Evolutionary conservation across 2,329 filamentous ascomycete species (phyloP).

Genomic region (Colletotrichum sansevieriae): DNA sequence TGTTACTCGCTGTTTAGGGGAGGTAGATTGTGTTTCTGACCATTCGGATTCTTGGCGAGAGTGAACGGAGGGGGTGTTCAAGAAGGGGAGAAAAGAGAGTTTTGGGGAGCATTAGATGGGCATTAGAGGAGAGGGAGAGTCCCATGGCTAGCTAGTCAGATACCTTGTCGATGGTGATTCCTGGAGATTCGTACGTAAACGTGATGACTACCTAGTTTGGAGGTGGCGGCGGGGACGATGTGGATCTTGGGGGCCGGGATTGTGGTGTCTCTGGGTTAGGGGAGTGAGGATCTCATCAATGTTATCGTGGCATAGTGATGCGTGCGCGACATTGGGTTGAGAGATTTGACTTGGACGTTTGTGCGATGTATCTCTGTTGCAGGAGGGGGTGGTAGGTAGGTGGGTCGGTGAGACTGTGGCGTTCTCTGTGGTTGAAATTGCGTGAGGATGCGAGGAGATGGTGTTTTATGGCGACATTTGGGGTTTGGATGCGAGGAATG

Average conservation of each 20-base stretch:
- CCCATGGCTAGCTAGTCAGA: constrained; percentile 9
- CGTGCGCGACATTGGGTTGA: too few relatives aligned
- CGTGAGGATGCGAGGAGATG: constrained; percentile 19
- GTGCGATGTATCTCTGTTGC: too few relatives aligned
- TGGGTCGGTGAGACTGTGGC: background rate
- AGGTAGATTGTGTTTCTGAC: background rate
- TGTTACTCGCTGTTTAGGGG: background rate
- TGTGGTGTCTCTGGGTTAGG: background rate
- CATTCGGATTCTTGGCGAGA: background rate
- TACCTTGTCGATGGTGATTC: constrained; percentile 9
- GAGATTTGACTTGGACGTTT: too few relatives aligned
- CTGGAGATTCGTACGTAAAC: background rate
- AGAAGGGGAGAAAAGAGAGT: constrained; percentile 5
- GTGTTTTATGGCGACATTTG: constrained; percentile 20
- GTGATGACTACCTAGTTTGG: too few relatives aligned
- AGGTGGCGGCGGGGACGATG: background rate
- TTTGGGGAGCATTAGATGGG: constrained; percentile 18
- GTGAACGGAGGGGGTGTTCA: background rate
- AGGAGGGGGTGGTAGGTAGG: too few relatives aligned
- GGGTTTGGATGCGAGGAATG: background rate
- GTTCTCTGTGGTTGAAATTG: constrained; percentile 1
- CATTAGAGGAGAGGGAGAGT: background rate
- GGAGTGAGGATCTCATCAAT: background rate
- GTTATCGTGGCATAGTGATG: too few relatives aligned
- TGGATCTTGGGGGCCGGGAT: background rate